Evolutionary conservation across 768 basidiomycete genomes (phyloP), one percentile per base, ranked within the genome.

Genomic region (Chalciporus piperatus): DNA sequence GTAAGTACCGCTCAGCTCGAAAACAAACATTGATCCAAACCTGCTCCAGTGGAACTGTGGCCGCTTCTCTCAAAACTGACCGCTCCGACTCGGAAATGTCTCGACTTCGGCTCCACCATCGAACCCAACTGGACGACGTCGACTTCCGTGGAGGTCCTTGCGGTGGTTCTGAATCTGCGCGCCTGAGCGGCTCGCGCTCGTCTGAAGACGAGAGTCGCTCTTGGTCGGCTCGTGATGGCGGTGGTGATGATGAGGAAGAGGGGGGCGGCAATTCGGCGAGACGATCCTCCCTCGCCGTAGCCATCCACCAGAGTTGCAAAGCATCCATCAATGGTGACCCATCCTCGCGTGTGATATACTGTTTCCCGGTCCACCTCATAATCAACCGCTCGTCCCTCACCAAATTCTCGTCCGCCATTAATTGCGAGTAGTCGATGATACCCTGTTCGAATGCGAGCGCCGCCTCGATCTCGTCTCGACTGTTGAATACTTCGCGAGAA

Each of bases 281-380:
- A 32, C 53, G 58, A 17, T 67, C 64, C 38, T 70, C 62, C 19
- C 54, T 60, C 4, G 72, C 50, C 1, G 72, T 63, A 4, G 73
- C 70, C 22, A 74, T 65, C 45, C 94, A 84, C 80, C 92, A 96
- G 17, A 80, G 61, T 8, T 75, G 74, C 4, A 98, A 78, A 0
- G 89, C 84, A 32, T 81, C 78, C 74, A 94, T 82, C 23, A 95
- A 75, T 1, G 86, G 84, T 0, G 88, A 87, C 3, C 77, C 81
- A 59, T 90, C 89, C 37, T 74, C 71, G 55, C 84, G 84, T n/a
- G 85, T 87, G 48, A 93, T 83, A 65, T 88, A 94, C 87, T 78
- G 81, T 44, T 78, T 76, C 10, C 76, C 79, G 37, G 77, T 76
- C 84, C 90, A 95, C 52, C 81, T 76, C 45, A 95, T 79, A 3